phyloP scores from a whole-genome alignment of 2,329 filamentous ascomycete genomes.

The Nemania sp. region DNA sequence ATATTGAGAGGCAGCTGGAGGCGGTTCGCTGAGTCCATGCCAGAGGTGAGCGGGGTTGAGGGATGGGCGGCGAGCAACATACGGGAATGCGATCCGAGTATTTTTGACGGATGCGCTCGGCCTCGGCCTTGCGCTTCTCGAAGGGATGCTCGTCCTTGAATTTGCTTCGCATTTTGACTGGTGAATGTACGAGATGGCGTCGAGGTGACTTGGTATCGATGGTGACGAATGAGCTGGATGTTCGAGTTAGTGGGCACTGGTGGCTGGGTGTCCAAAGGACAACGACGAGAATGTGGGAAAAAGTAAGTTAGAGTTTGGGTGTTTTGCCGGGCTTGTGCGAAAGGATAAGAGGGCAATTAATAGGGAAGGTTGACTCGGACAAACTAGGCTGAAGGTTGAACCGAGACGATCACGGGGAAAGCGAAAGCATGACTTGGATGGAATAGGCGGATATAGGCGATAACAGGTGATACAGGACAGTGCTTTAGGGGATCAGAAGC shows the following conservation, averaged over 20 bases:
- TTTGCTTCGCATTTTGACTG: slow-evolving; percentile 87
- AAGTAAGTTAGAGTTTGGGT: not conserved
- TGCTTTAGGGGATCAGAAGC: no score
- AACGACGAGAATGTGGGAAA: not conserved
- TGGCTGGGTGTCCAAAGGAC: not conserved
- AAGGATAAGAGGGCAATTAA: not conserved
- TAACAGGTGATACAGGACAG: no score
- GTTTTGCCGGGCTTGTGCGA: not conserved
- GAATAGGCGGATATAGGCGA: no score
- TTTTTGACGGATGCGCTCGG: slow-evolving; percentile 98
- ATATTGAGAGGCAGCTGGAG: not conserved
- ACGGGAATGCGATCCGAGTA: slow-evolving; percentile 98
- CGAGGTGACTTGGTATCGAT: slow-evolving; percentile 2
- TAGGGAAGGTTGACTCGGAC: not conserved
- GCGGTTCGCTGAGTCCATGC: not conserved
- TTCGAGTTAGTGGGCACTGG: slow-evolving; percentile 3
- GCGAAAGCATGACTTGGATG: no score
- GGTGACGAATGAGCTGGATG: not conserved
- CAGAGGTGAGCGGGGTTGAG: slow-evolving; percentile 19
- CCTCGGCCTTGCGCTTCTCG: slow-evolving; percentile 99
- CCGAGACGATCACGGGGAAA: no score
- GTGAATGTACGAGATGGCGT: slow-evolving; percentile 19
- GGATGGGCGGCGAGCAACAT: slow-evolving; percentile 48
- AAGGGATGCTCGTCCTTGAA: slow-evolving; percentile 99
- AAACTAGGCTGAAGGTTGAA: not conserved